These are phyloP conservation scores for Phytophthora crassamura DNA, from an alignment of 352 stramenopile species.

Conservation along the genomic window DNA sequence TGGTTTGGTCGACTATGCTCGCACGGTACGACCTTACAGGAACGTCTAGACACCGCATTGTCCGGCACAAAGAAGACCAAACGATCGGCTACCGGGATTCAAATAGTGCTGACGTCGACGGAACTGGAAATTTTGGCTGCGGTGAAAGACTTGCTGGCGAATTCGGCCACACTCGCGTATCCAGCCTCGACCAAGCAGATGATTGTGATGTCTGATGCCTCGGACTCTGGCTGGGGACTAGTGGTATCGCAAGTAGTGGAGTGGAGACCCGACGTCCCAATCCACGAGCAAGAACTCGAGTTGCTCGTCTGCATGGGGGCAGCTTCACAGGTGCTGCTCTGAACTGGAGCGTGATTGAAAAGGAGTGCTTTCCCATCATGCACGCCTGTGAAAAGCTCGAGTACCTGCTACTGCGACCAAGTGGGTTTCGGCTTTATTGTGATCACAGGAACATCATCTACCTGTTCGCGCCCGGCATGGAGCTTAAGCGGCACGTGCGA, in stretches of 20 bases:
- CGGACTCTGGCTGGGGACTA: background rate
- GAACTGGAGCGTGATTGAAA: constrained; percentile 29
- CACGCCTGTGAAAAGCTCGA: constrained; percentile 6
- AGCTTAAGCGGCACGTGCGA: constrained; percentile 4
- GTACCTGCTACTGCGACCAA: constrained; percentile 10
- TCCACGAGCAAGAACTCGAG: constrained; percentile 11
- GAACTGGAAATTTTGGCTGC: constrained; percentile 2
- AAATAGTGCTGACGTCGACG: background rate
- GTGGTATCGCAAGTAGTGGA: background rate
- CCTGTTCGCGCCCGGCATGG: background rate
- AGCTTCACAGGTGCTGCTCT: constrained; percentile 1
- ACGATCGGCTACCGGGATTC: constrained; percentile 6
- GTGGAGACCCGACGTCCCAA: background rate
- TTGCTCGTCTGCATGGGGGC: constrained; percentile 15
- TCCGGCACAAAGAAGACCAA: constrained; percentile 13
- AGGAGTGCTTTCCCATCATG: constrained; percentile 12
- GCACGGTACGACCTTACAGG: too few relatives aligned
- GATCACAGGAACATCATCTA: constrained; percentile 22
- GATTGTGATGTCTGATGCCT: background rate
- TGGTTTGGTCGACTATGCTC: constrained; percentile 17
- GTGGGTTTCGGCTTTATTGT: constrained; percentile 11
- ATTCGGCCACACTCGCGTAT: background rate
- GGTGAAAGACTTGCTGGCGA: background rate
- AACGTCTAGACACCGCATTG: too few relatives aligned
- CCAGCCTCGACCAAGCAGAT: background rate